Evolutionary conservation across 176 grass and related monocot genomes (phyloP).

Genomic region (Zizania latifolia): DNA sequence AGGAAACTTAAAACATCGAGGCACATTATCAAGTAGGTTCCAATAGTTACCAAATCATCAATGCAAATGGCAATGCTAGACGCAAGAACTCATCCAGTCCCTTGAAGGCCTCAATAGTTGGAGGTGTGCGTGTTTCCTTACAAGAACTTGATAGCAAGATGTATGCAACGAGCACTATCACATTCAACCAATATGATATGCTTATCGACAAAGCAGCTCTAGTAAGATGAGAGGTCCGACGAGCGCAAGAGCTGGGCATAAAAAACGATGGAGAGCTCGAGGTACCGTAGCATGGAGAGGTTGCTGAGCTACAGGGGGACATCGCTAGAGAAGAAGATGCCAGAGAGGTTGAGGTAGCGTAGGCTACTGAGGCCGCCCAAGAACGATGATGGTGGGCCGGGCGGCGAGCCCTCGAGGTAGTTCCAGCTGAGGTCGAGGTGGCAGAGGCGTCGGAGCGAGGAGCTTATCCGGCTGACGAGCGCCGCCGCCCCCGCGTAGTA

Average conservation of each 20-base stretch:
- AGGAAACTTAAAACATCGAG: background rate
- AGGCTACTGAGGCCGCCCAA: background rate
- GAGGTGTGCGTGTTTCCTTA: constrained; percentile 38
- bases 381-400: background rate
- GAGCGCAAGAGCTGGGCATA: background rate
- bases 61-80: constrained; percentile 64
- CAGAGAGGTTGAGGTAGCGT: constrained; percentile 11
- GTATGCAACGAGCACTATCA: constrained; percentile 50
- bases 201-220: constrained; percentile 67
- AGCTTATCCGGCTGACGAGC: constrained; percentile 6
- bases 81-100: constrained; percentile 55
- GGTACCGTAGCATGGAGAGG: background rate
- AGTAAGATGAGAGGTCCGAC: constrained; percentile 2
- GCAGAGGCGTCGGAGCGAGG: background rate
- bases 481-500: background rate
- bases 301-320: constrained; percentile 6
- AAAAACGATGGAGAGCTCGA: constrained; percentile 8
- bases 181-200: constrained; percentile 67
- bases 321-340: background rate
- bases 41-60: constrained; percentile 69
- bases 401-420: background rate
- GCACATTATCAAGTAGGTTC: background rate
- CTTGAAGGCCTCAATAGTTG: constrained; percentile 45
- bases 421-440: constrained; percentile 19
- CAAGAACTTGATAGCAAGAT: constrained; percentile 52